A percentile compares a stretch with the other conserved stretches of the same genome.
Evolutionary conservation across 2,329 filamentous ascomycete genomes (phyloP).

Genomic region (Ceratocystis alfenasii): DNA sequence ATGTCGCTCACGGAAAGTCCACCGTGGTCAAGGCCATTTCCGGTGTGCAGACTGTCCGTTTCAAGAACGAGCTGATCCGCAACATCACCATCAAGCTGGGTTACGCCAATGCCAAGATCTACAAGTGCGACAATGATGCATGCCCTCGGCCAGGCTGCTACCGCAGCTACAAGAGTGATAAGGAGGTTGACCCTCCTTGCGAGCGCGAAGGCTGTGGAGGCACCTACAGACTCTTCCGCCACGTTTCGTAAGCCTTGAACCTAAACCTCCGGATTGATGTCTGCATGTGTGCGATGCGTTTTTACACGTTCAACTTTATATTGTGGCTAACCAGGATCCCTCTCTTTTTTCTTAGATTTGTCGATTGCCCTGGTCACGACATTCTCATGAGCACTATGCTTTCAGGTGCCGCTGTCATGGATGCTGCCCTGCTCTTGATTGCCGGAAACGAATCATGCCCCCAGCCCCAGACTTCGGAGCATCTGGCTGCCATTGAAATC

Average conservation of each 20-base stretch:
- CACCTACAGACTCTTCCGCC: constrained; percentile 75
- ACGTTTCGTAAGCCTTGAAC: constrained; percentile 66
- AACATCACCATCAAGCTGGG: constrained; percentile 99
- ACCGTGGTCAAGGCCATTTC: constrained; percentile 99
- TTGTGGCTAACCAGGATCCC: constrained; percentile 24
- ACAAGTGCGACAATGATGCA: constrained; percentile 86
- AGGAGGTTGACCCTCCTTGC: constrained; percentile 93
- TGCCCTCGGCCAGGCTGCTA: constrained; percentile 94
- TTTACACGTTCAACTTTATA: no score
- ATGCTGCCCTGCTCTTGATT: constrained; percentile 89
- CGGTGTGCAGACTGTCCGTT: constrained; percentile 94
- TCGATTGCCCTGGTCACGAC: constrained; percentile 98
- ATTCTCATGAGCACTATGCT: constrained; percentile 99
- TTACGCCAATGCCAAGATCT: constrained; percentile 98
- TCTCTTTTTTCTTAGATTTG: constrained; percentile 50
- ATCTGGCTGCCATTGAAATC: constrained; percentile 97
- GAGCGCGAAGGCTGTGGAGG: constrained; percentile 85
- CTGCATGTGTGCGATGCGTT: no score
- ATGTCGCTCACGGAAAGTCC: constrained; percentile 97
- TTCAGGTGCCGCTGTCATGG: constrained; percentile 98
- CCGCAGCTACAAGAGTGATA: constrained; percentile 95
- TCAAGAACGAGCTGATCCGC: constrained; percentile 98
- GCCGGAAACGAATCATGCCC: constrained; percentile 98
- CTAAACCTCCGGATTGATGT: no score
- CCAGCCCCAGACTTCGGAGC: constrained; percentile 95